A percentile compares a stretch with the other conserved stretches of the same genome.
Conservation (phyloP, 2,329 filamentous ascomycete genomes). For the Ophiosphaerella korrae region DNA sequence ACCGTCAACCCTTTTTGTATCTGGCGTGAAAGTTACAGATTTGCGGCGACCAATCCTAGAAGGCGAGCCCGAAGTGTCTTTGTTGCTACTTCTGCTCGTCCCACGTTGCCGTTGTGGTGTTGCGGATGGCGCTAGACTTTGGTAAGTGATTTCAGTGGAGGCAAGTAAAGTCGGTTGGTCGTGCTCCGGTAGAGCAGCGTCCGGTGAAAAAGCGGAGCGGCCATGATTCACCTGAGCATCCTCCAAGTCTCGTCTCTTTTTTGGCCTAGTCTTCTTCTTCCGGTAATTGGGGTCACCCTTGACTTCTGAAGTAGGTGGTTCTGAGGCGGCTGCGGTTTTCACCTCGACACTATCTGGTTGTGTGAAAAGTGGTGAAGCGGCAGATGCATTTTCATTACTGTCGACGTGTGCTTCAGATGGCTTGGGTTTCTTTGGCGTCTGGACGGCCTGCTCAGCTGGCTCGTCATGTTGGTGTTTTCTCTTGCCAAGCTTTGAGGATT, state of each 20-base stretch:
- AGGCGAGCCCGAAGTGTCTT: slow-evolving; percentile 30
- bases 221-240: slow-evolving; percentile 8
- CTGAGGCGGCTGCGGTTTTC: slow-evolving; percentile 7
- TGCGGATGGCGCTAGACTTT: slow-evolving; percentile 9
- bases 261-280: slow-evolving; percentile 35
- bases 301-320: slow-evolving; percentile 11
- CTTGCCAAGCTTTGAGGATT: slow-evolving; percentile 43
- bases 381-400: slow-evolving; percentile 1
- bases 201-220: slow-evolving; percentile 30
- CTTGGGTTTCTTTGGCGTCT: slow-evolving; percentile 36
- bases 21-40: slow-evolving; percentile 68
- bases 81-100: slow-evolving; percentile 14
- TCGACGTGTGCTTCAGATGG: slow-evolving; percentile 8
- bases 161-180: slow-evolving; percentile 33
- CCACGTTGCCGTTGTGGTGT: slow-evolving; percentile 26
- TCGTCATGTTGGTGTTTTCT: slow-evolving; percentile 37
- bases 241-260: slow-evolving; percentile 18
- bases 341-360: slow-evolving; percentile 12
- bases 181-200: slow-evolving; percentile 9
- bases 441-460: slow-evolving; percentile 29
- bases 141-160: slow-evolving; percentile 34
- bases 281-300: slow-evolving; percentile 46
- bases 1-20: slow-evolving; percentile 65
- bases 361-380: slow-evolving; percentile 1
- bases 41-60: slow-evolving; percentile 51